These are phyloP conservation scores for Fusarium sp. DNA, from an alignment of 2,329 filamentous ascomycete genomes.

Conservation along the genomic window DNA sequence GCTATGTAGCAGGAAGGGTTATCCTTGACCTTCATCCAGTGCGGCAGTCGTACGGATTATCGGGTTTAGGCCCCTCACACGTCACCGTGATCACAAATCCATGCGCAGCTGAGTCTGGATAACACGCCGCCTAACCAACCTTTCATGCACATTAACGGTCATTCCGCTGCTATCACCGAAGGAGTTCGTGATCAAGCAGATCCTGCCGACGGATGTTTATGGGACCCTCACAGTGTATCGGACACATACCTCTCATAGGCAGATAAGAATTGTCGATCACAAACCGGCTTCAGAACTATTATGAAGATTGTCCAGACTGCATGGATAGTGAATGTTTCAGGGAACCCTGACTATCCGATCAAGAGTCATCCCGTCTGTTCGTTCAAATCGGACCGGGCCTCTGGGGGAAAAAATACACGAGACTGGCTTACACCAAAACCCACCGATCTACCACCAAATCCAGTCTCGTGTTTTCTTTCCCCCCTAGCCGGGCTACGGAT, in stretches of 20 bases:
- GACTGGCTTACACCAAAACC: too few relatives aligned
- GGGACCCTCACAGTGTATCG: constrained; percentile 37
- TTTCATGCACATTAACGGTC: background rate
- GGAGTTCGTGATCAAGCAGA: constrained; percentile 12
- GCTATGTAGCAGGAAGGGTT: background rate
- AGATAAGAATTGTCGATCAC: constrained; percentile 20
- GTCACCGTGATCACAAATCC: background rate
- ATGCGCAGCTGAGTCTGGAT: constrained; percentile 6
- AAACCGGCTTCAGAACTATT: constrained; percentile 7
- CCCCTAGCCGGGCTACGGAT: too few relatives aligned
- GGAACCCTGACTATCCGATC: constrained; percentile 10
- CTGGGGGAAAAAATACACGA: too few relatives aligned
- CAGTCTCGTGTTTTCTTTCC: too few relatives aligned
- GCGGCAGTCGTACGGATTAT: background rate
- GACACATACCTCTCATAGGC: constrained; percentile 21
- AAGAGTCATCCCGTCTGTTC: constrained; percentile 18
- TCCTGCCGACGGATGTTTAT: constrained; percentile 3
- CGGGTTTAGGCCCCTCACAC: background rate
- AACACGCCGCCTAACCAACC: background rate
- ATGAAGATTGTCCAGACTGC: constrained; percentile 33
- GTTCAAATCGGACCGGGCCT: background rate
- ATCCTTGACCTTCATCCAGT: background rate
- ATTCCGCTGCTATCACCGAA: constrained; percentile 17
- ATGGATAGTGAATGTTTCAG: constrained; percentile 20
- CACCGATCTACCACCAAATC: too few relatives aligned